Evolutionary conservation across 2,329 filamentous ascomycete genomes (phyloP), one percentile per base, ranked within the genome.

Genomic region (Bipolaris sorokiniana): DNA sequence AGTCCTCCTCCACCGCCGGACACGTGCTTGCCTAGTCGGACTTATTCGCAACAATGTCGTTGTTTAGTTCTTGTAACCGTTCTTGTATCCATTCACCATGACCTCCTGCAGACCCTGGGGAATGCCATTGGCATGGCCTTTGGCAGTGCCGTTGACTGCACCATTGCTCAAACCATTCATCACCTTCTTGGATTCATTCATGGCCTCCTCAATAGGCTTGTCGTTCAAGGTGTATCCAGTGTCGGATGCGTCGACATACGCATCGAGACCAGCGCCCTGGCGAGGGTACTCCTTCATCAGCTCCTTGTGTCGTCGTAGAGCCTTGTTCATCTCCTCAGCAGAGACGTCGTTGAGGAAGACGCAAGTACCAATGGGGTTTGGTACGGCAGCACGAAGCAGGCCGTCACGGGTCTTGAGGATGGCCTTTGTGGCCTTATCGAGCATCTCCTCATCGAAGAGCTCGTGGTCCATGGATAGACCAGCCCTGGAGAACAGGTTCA

Each of bases 391-490:
- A 37, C 88, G 83, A 9, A 91, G 80, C 68, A 84, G 80, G 33
- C 88, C 88, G 61, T 91, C 88, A 11, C 89, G 82, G 0, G 88
- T 91, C 79, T 88, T 89, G 48, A 91, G 77, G 60, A 91, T 91
- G 11, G 88, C 88, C 13, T 84, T 78, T 1, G 88, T 91, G 2
- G 82, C 88, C 66, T 85, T 85, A 49, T 87, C 84, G 9, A 91
- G 82, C 23, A 90, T 81, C 0, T 84, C 80, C 51, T 87, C 86
- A 64, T 90, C 83, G 68, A 90, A 91, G 36, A 88, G 79, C 6
- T 83, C 80, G 67, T 91, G 88, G 58, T 91, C 88, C 81, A 91
- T 90, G 18, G 87, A 87, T 0, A 91, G 81, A 18, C 89, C 88
- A 5, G 87, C 87, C 42, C 87, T 82, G 0, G 88, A 90, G 76